Evolutionary conservation across 2,329 filamentous ascomycete species (phyloP).

Genomic region (Teratosphaeria viscida): DNA sequence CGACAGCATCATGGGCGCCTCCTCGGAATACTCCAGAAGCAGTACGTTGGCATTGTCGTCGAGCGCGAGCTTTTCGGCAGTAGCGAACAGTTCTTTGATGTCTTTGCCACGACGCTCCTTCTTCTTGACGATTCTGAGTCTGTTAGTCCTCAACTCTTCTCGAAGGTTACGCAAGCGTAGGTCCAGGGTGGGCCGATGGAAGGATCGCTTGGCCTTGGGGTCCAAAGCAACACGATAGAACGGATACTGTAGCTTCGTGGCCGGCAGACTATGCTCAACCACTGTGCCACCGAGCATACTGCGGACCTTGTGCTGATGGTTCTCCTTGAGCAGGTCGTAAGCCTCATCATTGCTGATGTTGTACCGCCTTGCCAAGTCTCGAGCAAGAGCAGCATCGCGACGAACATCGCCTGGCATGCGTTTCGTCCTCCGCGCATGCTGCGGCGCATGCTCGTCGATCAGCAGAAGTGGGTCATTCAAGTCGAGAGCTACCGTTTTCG

Average conservation of each 20-base stretch:
- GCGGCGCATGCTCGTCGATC: constrained; percentile 62
- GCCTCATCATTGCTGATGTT: constrained; percentile 95
- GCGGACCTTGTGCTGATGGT: constrained; percentile 90
- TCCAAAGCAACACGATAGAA: constrained; percentile 86
- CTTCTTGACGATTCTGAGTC: constrained; percentile 63
- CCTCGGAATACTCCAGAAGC: constrained; percentile 91
- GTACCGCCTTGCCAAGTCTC: constrained; percentile 70
- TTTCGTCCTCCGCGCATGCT: constrained; percentile 46
- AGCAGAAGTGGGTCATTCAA: constrained; percentile 81
- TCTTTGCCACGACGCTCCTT: constrained; percentile 74
- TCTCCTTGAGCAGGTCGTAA: constrained; percentile 92
- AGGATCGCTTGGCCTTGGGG: constrained; percentile 62
- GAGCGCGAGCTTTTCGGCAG: constrained; percentile 65
- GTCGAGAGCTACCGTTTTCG: constrained; percentile 72
- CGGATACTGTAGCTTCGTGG: constrained; percentile 82
- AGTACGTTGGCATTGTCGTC: constrained; percentile 83
- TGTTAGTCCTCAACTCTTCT: constrained; percentile 60
- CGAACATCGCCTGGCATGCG: constrained; percentile 45
- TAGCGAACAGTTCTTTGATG: constrained; percentile 66
- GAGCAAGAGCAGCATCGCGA: constrained; percentile 58
- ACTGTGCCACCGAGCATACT: constrained; percentile 82
- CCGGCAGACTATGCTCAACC: constrained; percentile 91
- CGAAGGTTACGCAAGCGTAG: constrained; percentile 50
- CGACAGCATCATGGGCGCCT: constrained; percentile 80
- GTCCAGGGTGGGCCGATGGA: constrained; percentile 69